Percentiles rank a stretch among this genome's conserved stretches.
Conservation (phyloP, 1,139 yeast genomes). For the Casaregolazyma lundiana region DNA sequence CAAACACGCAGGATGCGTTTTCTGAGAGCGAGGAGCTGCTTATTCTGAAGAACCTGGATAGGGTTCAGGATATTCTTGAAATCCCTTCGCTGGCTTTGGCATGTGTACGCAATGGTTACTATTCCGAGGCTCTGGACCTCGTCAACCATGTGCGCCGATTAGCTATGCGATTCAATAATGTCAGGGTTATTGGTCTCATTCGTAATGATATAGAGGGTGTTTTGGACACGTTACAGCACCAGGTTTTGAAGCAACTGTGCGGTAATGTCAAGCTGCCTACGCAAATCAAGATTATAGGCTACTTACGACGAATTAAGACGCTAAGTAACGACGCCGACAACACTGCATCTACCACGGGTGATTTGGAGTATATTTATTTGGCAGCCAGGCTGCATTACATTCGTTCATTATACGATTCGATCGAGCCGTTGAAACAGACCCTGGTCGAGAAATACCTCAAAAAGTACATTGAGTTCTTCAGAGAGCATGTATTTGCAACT, state of each 20-base stretch:
- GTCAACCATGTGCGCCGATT: slow-evolving; percentile 67
- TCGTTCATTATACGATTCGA: slow-evolving; percentile 45
- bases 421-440: slow-evolving; percentile 47
- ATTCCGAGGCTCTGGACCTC: slow-evolving; percentile 81
- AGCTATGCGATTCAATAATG: slow-evolving; percentile 61
- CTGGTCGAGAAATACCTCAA: slow-evolving; percentile 64
- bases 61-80: slow-evolving; percentile 72
- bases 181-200: slow-evolving; percentile 52
- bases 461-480: slow-evolving; percentile 70
- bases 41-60: slow-evolving; percentile 61
- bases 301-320: slow-evolving; percentile 49
- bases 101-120: slow-evolving; percentile 83
- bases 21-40: slow-evolving; percentile 31
- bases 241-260: slow-evolving; percentile 57
- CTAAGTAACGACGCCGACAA: slow-evolving; percentile 17
- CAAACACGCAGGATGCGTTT: slow-evolving; percentile 1
- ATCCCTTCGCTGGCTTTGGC: slow-evolving; percentile 76
- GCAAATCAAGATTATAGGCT: slow-evolving; percentile 71
- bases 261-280: slow-evolving; percentile 77
- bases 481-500: slow-evolving; percentile 77
- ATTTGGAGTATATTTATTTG: slow-evolving; percentile 31
- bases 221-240: slow-evolving; percentile 45
- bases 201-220: slow-evolving; percentile 31
- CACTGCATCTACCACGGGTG: slow-evolving; percentile 6
- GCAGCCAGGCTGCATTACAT: slow-evolving; percentile 35